Conservation (phyloP, 2,329 filamentous ascomycete genomes). For the Apiospora pterosperma region DNA sequence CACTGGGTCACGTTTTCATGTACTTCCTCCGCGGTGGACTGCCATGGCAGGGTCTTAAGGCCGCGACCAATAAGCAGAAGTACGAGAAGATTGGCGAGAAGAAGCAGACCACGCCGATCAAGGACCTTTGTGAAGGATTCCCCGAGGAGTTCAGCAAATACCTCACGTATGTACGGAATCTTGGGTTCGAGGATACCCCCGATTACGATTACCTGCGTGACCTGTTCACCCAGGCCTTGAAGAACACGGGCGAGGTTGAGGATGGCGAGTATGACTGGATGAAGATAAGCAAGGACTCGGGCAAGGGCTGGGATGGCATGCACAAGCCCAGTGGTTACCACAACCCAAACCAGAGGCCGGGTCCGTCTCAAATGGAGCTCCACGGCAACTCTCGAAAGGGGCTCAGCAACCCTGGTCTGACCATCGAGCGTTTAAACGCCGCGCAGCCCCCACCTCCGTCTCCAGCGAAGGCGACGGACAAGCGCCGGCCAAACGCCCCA, state of each 20-base stretch:
- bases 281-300: conserved; percentile 80
- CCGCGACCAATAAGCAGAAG: conserved; percentile 86
- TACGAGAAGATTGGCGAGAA: conserved; percentile 99
- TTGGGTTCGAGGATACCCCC: conserved; percentile 96
- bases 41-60: conserved; percentile 71
- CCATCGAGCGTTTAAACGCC: conserved; percentile 88
- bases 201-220: conserved; percentile 98
- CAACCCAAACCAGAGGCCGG: conserved; percentile 73
- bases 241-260: conserved; percentile 90
- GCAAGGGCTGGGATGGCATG: conserved; percentile 88
- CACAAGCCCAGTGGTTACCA: conserved; percentile 66
- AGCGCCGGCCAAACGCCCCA: conserved; percentile 76
- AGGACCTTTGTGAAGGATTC: conserved; percentile 94
- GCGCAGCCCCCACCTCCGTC: conserved; percentile 85
- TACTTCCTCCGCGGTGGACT: conserved; percentile 70
- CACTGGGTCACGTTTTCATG: conserved; percentile 72
- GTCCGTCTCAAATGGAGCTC: conserved; percentile 80
- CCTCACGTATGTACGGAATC: conserved; percentile 92
- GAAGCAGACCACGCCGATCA: conserved; percentile 97
- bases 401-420: conserved; percentile 67
- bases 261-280: conserved; percentile 99
- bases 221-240: conserved; percentile 92
- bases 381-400: conserved; percentile 69
- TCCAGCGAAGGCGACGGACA: conserved; percentile 77
- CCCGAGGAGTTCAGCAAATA: conserved; percentile 98